phyloP scores from a whole-genome alignment of 73 alveolate genomes.

The Paraurostyla sp. region DNA sequence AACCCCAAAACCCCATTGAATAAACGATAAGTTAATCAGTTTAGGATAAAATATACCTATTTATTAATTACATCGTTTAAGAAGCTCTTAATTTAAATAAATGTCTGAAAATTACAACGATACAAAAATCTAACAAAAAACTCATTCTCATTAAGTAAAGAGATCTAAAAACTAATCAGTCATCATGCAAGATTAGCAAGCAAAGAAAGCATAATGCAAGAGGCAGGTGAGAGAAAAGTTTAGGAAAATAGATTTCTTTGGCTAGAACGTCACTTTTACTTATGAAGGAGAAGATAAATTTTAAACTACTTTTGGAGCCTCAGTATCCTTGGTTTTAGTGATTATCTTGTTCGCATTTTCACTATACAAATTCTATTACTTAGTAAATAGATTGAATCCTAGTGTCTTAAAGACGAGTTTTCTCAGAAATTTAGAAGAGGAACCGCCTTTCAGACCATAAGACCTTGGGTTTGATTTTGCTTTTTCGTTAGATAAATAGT shows the following conservation, averaged over 20 bases:
- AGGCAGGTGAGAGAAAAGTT: too few species aligned
- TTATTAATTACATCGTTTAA: too few species aligned
- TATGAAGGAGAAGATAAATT: background rate
- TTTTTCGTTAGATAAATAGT: background rate
- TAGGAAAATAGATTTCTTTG: background rate
- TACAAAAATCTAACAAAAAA: too few species aligned
- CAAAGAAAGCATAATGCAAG: too few species aligned
- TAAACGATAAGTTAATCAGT: too few species aligned
- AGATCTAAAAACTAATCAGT: too few species aligned
- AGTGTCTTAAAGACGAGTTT: background rate
- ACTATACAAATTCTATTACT: background rate
- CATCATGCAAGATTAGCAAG: too few species aligned
- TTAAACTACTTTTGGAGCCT: background rate
- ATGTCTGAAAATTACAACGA: too few species aligned
- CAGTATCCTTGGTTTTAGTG: background rate
- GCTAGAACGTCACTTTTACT: background rate
- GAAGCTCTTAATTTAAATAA: too few species aligned
- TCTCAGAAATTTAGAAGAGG: background rate
- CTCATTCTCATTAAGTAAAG: too few species aligned
- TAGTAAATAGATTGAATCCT: background rate
- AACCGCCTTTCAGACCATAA: background rate
- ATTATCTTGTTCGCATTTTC: background rate
- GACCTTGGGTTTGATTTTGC: conserved; percentile 2
- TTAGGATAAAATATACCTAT: too few species aligned
- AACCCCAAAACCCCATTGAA: too few species aligned